Evolutionary conservation across 371 early-diverging fungal genomes (phyloP).

Genomic region (Gilbertella persicaria): DNA sequence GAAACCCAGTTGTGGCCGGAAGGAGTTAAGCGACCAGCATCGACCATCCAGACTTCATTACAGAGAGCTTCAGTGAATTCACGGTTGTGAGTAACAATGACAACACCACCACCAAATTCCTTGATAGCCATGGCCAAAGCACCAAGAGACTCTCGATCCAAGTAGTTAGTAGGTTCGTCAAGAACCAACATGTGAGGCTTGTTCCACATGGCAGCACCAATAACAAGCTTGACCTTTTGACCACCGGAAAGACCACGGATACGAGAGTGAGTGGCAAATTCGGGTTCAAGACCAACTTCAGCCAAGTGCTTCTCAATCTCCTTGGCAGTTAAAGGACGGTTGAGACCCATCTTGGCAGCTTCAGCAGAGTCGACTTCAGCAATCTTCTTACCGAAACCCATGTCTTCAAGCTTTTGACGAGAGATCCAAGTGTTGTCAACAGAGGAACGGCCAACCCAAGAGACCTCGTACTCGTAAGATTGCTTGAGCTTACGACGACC

Average conservation of each 20-base stretch:
- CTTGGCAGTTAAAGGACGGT: slow-evolving; percentile 64
- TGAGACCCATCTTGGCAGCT: slow-evolving; percentile 67
- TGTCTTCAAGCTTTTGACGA: slow-evolving; percentile 67
- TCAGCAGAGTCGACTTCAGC: slow-evolving; percentile 67
- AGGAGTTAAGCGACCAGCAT: slow-evolving; percentile 61
- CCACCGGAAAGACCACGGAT: slow-evolving; percentile 90
- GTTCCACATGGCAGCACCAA: slow-evolving; percentile 86
- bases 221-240: slow-evolving; percentile 90
- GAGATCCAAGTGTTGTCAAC: slow-evolving; percentile 75
- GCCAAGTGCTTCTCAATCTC: slow-evolving; percentile 72
- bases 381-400: slow-evolving; percentile 71
- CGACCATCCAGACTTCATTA: slow-evolving; percentile 76
- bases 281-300: slow-evolving; percentile 71
- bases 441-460: slow-evolving; percentile 61
- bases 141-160: slow-evolving; percentile 79
- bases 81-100: slow-evolving; percentile 78
- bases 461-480: slow-evolving; percentile 69
- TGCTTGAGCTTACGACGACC: slow-evolving; percentile 74
- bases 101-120: slow-evolving; percentile 75
- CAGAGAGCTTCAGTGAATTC: slow-evolving; percentile 73
- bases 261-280: slow-evolving; percentile 80
- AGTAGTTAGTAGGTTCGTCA: slow-evolving; percentile 90
- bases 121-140: slow-evolving; percentile 69
- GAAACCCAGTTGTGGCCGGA: slow-evolving; percentile 59
- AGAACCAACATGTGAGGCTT: slow-evolving; percentile 86